Conservation (phyloP, 108 stramenopile genomes). For the Skeletonema potamos region DNA sequence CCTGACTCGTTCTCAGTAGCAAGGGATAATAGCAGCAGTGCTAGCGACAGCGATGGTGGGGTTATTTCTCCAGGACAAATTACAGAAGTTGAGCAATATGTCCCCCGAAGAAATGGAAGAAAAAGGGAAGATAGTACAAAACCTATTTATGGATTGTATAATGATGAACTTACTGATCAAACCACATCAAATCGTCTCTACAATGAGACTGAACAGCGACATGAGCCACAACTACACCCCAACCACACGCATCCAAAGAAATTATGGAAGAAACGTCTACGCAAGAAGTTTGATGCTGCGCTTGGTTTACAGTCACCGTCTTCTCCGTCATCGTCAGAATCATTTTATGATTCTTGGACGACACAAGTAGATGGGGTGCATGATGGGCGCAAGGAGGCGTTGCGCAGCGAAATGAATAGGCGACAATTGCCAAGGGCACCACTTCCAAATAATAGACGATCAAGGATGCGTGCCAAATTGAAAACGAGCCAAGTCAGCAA, state of each 20-base stretch:
- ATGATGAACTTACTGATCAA: neutral
- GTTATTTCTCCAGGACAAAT: neutral
- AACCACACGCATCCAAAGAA: neutral
- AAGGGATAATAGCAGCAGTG: neutral
- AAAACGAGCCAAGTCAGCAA: neutral
- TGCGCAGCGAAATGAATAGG: slow-evolving; percentile 19
- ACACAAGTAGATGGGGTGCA: slow-evolving; percentile 17
- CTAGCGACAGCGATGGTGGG: neutral
- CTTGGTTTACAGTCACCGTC: slow-evolving; percentile 22
- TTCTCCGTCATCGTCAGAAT: neutral
- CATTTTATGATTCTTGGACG: slow-evolving; percentile 41
- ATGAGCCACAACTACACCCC: neutral
- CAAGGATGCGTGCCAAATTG: slow-evolving; percentile 33
- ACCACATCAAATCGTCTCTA: neutral
- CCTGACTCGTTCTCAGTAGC: neutral
- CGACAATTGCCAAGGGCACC: neutral
- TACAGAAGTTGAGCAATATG: neutral
- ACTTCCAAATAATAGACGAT: slow-evolving; percentile 24
- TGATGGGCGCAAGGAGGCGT: slow-evolving; percentile 24
- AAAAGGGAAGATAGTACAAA: neutral
- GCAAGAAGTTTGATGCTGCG: slow-evolving; percentile 37
- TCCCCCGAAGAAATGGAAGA: neutral
- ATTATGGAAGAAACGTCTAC: slow-evolving; percentile 43
- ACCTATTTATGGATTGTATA: neutral
- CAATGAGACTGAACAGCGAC: neutral